phyloP scores from a whole-genome alignment of 1,284 basidiomycete genomes.

The Pascua sp. region DNA sequence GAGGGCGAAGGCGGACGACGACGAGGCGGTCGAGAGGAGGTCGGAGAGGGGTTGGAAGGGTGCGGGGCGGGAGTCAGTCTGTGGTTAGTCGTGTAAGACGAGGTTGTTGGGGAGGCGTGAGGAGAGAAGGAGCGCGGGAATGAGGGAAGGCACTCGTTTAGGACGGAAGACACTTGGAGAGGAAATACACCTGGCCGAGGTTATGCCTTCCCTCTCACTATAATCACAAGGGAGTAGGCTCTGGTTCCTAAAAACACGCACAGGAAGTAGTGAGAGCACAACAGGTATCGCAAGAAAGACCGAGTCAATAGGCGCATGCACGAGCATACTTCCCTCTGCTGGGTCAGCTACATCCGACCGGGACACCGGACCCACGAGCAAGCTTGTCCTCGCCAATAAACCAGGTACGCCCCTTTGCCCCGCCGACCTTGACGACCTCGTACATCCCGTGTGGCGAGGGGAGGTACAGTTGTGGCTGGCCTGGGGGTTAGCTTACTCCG shows the following conservation, averaged over 20 bases:
- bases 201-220: too few relatives aligned
- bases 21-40: conserved; percentile 28
- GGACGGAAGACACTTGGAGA: too few relatives aligned
- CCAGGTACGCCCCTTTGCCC: conserved; percentile 38
- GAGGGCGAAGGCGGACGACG: conserved; percentile 19
- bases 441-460: conserved; percentile 22
- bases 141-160: too few relatives aligned
- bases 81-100: background rate
- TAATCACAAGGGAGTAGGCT: too few relatives aligned
- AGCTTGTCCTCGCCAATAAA: conserved; percentile 38
- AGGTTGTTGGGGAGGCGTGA: too few relatives aligned
- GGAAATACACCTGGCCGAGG: too few relatives aligned
- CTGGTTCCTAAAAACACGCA: conserved; percentile 10
- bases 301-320: conserved; percentile 42
- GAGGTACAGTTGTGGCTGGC: conserved; percentile 39
- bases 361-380: conserved; percentile 25
- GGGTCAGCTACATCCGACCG: background rate
- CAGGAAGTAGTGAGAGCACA: conserved; percentile 28
- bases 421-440: conserved; percentile 35
- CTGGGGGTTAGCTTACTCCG: conserved; percentile 17
- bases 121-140: too few relatives aligned
- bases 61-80: conserved; percentile 5
- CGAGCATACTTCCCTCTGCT: conserved; percentile 34
- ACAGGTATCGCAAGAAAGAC: conserved; percentile 42
- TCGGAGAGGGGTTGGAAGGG: conserved; percentile 42